Percentiles rank a stretch among this genome's conserved stretches.
Conservation (phyloP, 2,329 filamentous ascomycete genomes). For the Aspergillus floridensis region DNA sequence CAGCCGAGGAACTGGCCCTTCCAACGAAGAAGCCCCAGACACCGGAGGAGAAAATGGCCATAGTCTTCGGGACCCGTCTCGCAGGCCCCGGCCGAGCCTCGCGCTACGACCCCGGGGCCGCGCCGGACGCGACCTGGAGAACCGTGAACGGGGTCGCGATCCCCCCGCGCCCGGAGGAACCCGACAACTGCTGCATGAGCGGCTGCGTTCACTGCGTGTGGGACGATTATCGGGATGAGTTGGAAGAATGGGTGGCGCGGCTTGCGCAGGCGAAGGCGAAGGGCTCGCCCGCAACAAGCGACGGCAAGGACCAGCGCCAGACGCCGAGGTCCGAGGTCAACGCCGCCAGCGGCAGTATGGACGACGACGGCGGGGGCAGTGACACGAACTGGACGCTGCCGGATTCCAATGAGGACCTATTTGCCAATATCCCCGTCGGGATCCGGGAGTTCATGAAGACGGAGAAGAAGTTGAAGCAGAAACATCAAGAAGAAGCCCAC, state of each 20-base stretch:
- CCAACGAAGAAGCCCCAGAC: constrained; percentile 22
- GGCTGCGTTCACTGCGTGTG: constrained; percentile 97
- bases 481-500: constrained; percentile 58
- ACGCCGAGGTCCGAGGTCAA: constrained; percentile 42
- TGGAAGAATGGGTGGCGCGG: constrained; percentile 79
- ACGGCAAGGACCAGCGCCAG: constrained; percentile 31
- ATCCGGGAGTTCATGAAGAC: constrained; percentile 97
- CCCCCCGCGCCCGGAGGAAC: constrained; percentile 80
- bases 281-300: constrained; percentile 22
- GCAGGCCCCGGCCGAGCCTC: constrained; percentile 68
- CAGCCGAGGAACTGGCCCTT: constrained; percentile 17
- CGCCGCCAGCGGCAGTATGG: constrained; percentile 62
- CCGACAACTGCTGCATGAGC: constrained; percentile 99
- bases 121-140: constrained; percentile 56
- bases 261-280: constrained; percentile 59
- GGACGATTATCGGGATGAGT: constrained; percentile 85
- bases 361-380: constrained; percentile 76
- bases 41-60: constrained; percentile 53
- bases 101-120: constrained; percentile 53
- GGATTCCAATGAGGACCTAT: constrained; percentile 59
- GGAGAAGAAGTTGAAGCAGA: constrained; percentile 83
- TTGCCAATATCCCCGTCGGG: constrained; percentile 79
- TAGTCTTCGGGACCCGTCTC: constrained; percentile 79
- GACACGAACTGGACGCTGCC: constrained; percentile 62
- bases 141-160: constrained; percentile 74